Evolutionary conservation across 768 basidiomycete genomes (phyloP).

Genomic region (Kwoniella mangroviensis): DNA sequence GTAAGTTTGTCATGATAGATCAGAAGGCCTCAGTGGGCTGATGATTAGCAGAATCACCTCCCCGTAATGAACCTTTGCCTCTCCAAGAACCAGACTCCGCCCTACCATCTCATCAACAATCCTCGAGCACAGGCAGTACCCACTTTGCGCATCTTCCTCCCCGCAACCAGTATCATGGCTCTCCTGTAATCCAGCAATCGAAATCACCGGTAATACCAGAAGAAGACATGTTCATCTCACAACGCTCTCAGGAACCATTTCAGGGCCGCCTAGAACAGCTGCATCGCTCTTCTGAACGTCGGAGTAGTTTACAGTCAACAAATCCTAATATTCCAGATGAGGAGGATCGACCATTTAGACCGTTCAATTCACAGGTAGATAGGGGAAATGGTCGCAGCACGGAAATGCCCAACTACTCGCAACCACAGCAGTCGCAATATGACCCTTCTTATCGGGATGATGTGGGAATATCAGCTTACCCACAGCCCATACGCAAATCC

Average conservation of each 20-base stretch:
- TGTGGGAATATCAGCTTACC: background rate
- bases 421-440: background rate
- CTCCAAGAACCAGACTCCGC: background rate
- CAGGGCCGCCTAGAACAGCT: background rate
- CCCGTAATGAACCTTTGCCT: constrained; percentile 1
- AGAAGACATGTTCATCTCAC: background rate
- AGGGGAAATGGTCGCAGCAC: background rate
- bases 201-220: background rate
- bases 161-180: background rate
- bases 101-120: background rate
- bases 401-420: background rate
- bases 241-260: background rate
- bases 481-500: background rate
- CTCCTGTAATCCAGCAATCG: background rate
- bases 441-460: background rate
- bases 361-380: constrained; percentile 13
- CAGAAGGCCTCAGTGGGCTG: background rate
- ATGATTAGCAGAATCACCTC: background rate
- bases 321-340: constrained; percentile 12
- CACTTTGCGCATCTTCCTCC: background rate
- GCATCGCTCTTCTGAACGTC: background rate
- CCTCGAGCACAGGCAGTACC: background rate
- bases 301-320: background rate
- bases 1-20: constrained; percentile 13
- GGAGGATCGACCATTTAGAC: constrained; percentile 24